A percentile compares a stretch with the other conserved stretches of the same genome.
Evolutionary conservation across 371 early-diverging fungal genomes (phyloP).

Genomic region (Chytridium lagenaria): DNA sequence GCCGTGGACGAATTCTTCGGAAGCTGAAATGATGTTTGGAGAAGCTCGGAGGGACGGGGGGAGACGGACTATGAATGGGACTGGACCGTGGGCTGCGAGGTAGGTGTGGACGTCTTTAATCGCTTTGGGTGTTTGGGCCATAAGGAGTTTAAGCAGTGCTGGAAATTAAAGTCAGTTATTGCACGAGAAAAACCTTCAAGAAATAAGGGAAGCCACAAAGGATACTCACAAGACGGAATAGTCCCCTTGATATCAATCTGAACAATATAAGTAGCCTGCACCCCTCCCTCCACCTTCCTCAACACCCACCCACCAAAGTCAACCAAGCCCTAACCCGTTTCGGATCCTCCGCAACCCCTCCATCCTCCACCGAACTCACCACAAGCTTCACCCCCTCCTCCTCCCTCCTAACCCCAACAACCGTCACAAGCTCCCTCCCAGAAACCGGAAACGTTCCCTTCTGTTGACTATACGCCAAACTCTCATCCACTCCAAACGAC

Average conservation of each 20-base stretch:
- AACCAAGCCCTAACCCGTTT: slow-evolving; percentile 42
- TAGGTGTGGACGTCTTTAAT: slow-evolving; percentile 8
- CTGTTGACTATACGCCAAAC: slow-evolving; percentile 40
- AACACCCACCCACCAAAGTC: slow-evolving; percentile 45
- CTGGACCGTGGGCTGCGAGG: not conserved
- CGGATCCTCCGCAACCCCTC: slow-evolving; percentile 24
- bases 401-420: slow-evolving; percentile 2
- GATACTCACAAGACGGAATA: slow-evolving; percentile 33
- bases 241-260: slow-evolving; percentile 51
- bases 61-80: not conserved
- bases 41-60: not conserved
- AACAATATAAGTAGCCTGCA: slow-evolving; percentile 42
- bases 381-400: slow-evolving; percentile 16
- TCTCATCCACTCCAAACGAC: slow-evolving; percentile 29
- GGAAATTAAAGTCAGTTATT: no score
- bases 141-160: slow-evolving; percentile 10
- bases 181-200: no score
- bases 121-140: slow-evolving; percentile 2
- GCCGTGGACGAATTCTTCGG: no score
- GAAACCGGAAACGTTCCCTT: slow-evolving; percentile 47
- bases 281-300: slow-evolving; percentile 25
- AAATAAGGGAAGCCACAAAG: not conserved
- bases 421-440: slow-evolving; percentile 48
- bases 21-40: not conserved
- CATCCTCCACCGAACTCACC: slow-evolving; percentile 41